Evolutionary conservation across 1,284 basidiomycete genomes (phyloP).

Genomic region (Boletus calvinii): DNA sequence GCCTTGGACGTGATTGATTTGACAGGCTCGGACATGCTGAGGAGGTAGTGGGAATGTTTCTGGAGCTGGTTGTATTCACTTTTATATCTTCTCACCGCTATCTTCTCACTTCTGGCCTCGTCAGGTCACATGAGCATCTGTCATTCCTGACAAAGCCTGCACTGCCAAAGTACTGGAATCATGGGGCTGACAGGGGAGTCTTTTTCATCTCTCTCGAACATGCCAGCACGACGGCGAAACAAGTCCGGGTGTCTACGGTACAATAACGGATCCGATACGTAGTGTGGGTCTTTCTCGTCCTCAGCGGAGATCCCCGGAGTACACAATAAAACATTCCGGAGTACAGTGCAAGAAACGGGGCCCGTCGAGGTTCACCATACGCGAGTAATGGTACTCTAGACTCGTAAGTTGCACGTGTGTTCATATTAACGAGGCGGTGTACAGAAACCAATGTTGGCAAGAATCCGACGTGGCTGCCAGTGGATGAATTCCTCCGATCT

Average conservation of each 20-base stretch:
- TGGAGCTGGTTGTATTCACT: background rate
- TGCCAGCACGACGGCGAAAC: too few species aligned
- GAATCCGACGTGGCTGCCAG: too few species aligned
- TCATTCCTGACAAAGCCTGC: constrained; percentile 4
- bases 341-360: background rate
- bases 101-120: background rate
- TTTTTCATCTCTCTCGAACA: too few species aligned
- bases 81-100: background rate
- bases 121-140: background rate
- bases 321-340: too few species aligned
- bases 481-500: constrained; percentile 65
- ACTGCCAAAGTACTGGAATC: background rate
- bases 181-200: too few species aligned
- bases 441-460: background rate
- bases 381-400: background rate
- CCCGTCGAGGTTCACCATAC: background rate
- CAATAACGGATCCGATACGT: too few species aligned
- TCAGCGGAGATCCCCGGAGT: background rate
- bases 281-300: background rate
- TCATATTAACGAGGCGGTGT: background rate
- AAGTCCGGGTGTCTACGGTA: too few species aligned
- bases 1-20: background rate
- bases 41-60: background rate
- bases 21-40: constrained; percentile 13
- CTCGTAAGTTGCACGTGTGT: background rate